Evolutionary conservation across 306 rosid species (phyloP).

Genomic region (Dryas alaskensis): DNA sequence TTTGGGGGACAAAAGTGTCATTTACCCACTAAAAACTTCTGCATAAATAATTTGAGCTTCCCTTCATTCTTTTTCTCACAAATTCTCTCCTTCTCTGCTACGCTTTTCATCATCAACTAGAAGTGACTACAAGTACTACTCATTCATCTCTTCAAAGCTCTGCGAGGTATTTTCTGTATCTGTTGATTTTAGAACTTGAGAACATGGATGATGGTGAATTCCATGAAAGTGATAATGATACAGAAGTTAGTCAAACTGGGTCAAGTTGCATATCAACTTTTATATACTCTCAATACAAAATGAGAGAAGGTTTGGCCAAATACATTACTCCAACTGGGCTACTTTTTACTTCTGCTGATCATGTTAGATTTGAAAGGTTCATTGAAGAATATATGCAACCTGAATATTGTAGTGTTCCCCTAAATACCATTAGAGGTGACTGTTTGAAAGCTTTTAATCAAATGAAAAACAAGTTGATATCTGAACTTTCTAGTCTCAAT

Average conservation of each 20-base stretch:
- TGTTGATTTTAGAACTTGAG: neutral
- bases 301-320: slow-evolving; percentile 1
- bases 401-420: neutral
- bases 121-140: neutral
- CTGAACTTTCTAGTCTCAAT: neutral
- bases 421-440: neutral
- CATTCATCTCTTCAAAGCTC: slow-evolving; percentile 4
- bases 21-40: neutral
- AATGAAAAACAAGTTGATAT: neutral
- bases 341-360: neutral
- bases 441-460: neutral
- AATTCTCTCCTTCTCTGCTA: neutral
- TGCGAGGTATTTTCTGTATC: neutral
- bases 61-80: neutral
- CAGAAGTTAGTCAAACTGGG: neutral
- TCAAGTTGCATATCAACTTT: neutral
- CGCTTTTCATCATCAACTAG: neutral
- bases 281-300: neutral
- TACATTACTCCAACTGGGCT: slow-evolving; percentile 4
- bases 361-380: neutral
- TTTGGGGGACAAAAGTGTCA: neutral
- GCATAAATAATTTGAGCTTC: neutral
- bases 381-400: neutral
- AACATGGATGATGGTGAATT: slow-evolving; percentile 2
- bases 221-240: neutral